Evolutionary conservation across 1,284 basidiomycete species (phyloP).

Genomic region (Ceratobasidium sp.): DNA sequence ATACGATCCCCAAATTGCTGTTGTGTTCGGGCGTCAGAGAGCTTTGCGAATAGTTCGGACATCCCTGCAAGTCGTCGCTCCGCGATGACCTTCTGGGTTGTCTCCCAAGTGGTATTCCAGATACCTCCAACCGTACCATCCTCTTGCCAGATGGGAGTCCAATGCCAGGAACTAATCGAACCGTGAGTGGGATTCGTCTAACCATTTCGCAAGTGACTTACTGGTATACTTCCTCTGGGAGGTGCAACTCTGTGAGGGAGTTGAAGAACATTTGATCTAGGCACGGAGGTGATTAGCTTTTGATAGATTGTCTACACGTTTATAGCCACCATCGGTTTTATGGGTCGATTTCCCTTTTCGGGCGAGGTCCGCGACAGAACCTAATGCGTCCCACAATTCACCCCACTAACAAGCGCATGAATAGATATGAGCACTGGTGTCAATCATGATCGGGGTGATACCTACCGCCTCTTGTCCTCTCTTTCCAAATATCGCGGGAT

Average conservation of each 20-base stretch:
- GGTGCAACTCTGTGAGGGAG: not conserved
- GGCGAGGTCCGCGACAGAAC: not conserved
- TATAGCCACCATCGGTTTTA: slow-evolving; percentile 7
- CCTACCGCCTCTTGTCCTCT: slow-evolving; percentile 5
- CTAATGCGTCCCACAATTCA: slow-evolving; percentile 37
- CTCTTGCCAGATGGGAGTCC: slow-evolving; percentile 26
- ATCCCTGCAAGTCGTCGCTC: slow-evolving; percentile 48
- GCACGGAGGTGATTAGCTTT: no score
- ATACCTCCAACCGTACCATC: slow-evolving; percentile 22
- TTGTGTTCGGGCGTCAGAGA: not conserved
- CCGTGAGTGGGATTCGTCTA: not conserved
- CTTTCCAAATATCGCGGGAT: slow-evolving; percentile 31
- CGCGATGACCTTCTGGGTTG: slow-evolving; percentile 51
- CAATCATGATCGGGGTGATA: not conserved
- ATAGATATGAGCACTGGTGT: not conserved
- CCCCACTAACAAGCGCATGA: slow-evolving; percentile 6
- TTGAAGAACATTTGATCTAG: slow-evolving; percentile 7
- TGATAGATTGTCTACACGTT: no score
- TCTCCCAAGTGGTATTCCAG: slow-evolving; percentile 47
- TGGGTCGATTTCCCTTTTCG: not conserved
- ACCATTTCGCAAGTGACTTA: no score
- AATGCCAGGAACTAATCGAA: slow-evolving; percentile 9
- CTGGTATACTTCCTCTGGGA: slow-evolving; percentile 3
- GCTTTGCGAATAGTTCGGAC: not conserved
- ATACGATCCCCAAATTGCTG: not conserved